Evolutionary conservation across 352 stramenopile species (phyloP), one percentile per base, ranked within the genome.

Genomic region (Globisporangium yorkense): DNA sequence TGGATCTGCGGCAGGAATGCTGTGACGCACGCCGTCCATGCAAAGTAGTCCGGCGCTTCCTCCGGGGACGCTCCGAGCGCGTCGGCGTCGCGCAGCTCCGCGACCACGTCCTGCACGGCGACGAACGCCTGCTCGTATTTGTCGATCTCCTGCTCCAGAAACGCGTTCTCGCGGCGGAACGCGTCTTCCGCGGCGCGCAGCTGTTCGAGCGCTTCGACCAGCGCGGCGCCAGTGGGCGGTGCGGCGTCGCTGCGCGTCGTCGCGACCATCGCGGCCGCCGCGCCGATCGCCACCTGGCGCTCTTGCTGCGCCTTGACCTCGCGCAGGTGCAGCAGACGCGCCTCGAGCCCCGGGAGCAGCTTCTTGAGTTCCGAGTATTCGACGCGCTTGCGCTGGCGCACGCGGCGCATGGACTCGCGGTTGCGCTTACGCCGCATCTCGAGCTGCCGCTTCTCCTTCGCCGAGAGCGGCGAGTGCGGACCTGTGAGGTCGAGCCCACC

Each of bases 381-480:
- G 33, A 57, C 46, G 18, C 59, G 58, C 48, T 70, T 63, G 45
- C 66, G 62, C 51, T 49, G 51, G 6, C 66, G 62, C 50, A 63
- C 66, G 40, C 63, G 66, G 3, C 59, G 66, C 66, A 73, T 73
- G 50, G 58, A 63, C 40, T 73, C 66, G 24, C 66, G 62, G 45
- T 73, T 73, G 54, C 66, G 66, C 56, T 61, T 58, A 5, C 66
- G 66, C 7, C 65, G 61, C 20, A 45, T 29, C 46, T 74, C 72
- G 37, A 74, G 45, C 16, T 54, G 44, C 3, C 56, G 56, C 47
- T 55, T 54, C 48, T 62, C 48, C 35, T 56, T 62, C 37, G 56
- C 56, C 1, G 43, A 52, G 18, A 53, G 43, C 31, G 54, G 44
- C 29, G 53, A 58, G 41, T 43, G 40, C 2, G 43, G 27, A 1